Percentiles rank a stretch among this genome's conserved stretches.
These are phyloP conservation scores for Capsicum pubescens DNA, from an alignment of 257 asterid genomes.

Conservation along the genomic window DNA sequence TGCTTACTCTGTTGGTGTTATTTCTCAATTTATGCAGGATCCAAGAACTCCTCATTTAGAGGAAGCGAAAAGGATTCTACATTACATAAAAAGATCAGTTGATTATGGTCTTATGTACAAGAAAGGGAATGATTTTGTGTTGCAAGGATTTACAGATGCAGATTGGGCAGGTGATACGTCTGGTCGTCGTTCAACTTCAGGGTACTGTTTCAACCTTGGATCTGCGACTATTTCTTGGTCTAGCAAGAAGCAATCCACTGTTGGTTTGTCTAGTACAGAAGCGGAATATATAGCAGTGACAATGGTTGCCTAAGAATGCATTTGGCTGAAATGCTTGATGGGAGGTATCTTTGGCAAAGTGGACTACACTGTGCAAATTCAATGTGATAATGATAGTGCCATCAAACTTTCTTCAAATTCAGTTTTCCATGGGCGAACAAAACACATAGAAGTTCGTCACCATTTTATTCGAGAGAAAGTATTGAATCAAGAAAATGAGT, in stretches of 20 bases:
- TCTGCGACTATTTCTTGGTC: background rate
- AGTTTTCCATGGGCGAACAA: slow-evolving; percentile 11
- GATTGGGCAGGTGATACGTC: background rate
- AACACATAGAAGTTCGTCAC: slow-evolving; percentile 20
- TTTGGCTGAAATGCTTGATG: slow-evolving; percentile 13
- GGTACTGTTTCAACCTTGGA: slow-evolving; percentile 2
- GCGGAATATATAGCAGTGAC: slow-evolving; percentile 10
- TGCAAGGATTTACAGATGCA: slow-evolving; percentile 7
- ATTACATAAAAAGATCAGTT: slow-evolving; percentile 19
- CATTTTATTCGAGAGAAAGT: slow-evolving; percentile 32
- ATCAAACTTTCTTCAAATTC: slow-evolving; percentile 28
- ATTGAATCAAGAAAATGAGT: slow-evolving; percentile 16
- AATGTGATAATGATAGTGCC: slow-evolving; percentile 28
- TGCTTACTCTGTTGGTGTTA: slow-evolving; percentile 32
- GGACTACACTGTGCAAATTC: slow-evolving; percentile 16
- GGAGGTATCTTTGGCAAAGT: background rate
- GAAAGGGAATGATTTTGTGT: background rate
- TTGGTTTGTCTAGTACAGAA: background rate
- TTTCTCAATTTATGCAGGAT: slow-evolving; percentile 36
- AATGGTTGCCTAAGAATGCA: slow-evolving; percentile 28
- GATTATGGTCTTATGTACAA: slow-evolving; percentile 28
- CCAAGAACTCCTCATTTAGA: slow-evolving; percentile 25
- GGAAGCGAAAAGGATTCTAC: slow-evolving; percentile 36
- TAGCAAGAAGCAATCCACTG: slow-evolving; percentile 21
- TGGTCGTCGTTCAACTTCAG: slow-evolving; percentile 19